Base-by-base conservation (phyloP, 2,329 filamentous ascomycete species). In the Cordyceps farinosa region DNA sequence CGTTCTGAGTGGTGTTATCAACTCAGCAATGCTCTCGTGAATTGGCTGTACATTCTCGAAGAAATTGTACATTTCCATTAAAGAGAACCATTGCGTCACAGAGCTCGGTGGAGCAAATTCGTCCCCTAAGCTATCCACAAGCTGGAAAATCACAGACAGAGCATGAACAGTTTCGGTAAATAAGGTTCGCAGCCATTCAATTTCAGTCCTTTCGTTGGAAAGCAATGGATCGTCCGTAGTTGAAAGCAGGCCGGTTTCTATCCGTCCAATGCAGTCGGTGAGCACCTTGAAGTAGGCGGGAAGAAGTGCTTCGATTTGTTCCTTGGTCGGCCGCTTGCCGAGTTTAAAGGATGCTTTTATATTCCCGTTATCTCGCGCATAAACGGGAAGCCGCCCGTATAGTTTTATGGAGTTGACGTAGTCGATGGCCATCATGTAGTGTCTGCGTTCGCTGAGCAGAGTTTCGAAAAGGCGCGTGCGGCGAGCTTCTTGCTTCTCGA, bases 141-240 rank as follows among this genome's bases (percentile, higher is more conserved):
- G 80, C 67, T 91, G 83, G 68, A 93, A 90, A 30, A 92, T 77
- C 17, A 92, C 80, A 55, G 91, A 88, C 74, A 95, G 80, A 47
- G 88, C 83, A 71, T 95, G 90, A 45, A 90, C 80, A 50, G 89
- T 82, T 73, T 96, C 91, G 15, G 87, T 85, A 29, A 92, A 78
- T 32, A 87, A 77, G 5, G 82, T 86, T 61, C 82, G 81, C 30
- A 83, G 75, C 86, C 89, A 94, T 58, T 84, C 79, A 7, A 82
- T 55, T 65, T 84, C 81, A 11, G 84, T 68, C 42, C 84, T 82
- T 30, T 87, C 85, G 1, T 82, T 79, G 44, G 80, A 71, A 62
- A 83, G 67, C 11, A 78, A 71, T 42, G 72, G 70, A 27, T 84
- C 80, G 50, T 85, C 82, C 29, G 82, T 80, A 30, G 84, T 78